Base-by-base conservation (phyloP, 495 filamentous ascomycete species). In the Hamigera avellanea region DNA sequence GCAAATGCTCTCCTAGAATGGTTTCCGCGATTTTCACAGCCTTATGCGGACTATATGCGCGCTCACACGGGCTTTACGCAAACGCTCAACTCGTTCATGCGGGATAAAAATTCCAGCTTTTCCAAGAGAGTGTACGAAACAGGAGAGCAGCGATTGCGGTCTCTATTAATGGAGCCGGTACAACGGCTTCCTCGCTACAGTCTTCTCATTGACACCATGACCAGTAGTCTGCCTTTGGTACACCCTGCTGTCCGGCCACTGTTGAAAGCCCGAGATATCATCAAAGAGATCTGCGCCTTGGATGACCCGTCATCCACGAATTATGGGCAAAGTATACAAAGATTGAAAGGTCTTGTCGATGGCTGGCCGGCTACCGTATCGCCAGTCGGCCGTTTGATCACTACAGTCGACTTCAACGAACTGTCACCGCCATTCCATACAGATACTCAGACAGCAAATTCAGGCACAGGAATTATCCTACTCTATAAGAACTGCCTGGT, bases 181-280 rank as follows among this genome's bases (percentile, higher is more conserved):
- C 91, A 99, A 55, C 72, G 91, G 16, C 70, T 99, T 35, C 91
- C 91, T 26, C 82, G 91, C 5, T 99, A 99, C 56, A 94, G 81
- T 51, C 66, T 99, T 6, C 78, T 95, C 45, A 94, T 99, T 43
- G 93, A 96, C 60, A 88, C 89, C 43, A 95, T 99, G 57, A 71
- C 85, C 35, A 75, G 77, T 42, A 80, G 77, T 43, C 69, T 99
- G 8, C 87, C 89, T 6, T 69, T 83, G 26, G 76, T 81, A 8
- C 86, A 96, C 48, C 81, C 83, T 13, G 87, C 86, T 1, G 66
- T 94, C 32, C 75, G 80, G 41, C 67, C 65, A 6, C 75, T 99
- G 50, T 69, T 91, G 15, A 84, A 83, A 49, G 87, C 91, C 8
- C 70, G 87, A 41, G 87, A 95, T 51, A 79, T 93, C 33, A 83